A percentile compares a stretch with the other conserved stretches of the same genome.
Conservation (phyloP, 2,329 filamentous ascomycete species). For the Botrytis elliptica region DNA sequence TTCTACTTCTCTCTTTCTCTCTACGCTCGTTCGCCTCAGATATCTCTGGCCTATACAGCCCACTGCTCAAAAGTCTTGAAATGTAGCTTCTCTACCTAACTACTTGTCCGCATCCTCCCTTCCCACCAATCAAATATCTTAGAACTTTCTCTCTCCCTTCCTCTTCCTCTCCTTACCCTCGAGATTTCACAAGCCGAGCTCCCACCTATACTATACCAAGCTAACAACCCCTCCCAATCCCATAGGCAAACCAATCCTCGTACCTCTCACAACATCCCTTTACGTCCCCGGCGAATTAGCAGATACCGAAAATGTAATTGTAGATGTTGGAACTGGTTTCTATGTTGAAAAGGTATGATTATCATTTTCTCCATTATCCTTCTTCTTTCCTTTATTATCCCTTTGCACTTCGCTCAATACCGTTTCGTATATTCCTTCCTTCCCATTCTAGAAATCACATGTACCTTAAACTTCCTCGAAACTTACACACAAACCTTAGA, state of each 20-base stretch:
- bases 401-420: background rate
- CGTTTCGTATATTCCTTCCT: background rate
- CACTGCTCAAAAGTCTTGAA: background rate
- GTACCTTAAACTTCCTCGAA: background rate
- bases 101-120: background rate
- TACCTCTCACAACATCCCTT: constrained; percentile 91
- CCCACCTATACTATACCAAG: background rate
- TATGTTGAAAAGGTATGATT: constrained; percentile 79
- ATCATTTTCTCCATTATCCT: background rate
- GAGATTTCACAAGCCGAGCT: background rate
- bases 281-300: constrained; percentile 85
- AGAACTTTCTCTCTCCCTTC: background rate
- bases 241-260: constrained; percentile 63
- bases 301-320: constrained; percentile 73
- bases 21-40: background rate
- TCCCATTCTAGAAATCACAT: background rate
- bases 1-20: background rate
- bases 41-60: background rate
- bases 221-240: constrained; percentile 15
- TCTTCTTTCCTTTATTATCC: background rate
- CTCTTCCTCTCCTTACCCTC: too few species aligned
- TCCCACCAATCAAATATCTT: background rate
- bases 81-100: background rate
- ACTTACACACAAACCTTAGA: constrained; percentile 39
- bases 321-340: constrained; percentile 92